Conservation (phyloP, 2,329 filamentous ascomycete genomes). For the Aspergillus aculeatus region DNA sequence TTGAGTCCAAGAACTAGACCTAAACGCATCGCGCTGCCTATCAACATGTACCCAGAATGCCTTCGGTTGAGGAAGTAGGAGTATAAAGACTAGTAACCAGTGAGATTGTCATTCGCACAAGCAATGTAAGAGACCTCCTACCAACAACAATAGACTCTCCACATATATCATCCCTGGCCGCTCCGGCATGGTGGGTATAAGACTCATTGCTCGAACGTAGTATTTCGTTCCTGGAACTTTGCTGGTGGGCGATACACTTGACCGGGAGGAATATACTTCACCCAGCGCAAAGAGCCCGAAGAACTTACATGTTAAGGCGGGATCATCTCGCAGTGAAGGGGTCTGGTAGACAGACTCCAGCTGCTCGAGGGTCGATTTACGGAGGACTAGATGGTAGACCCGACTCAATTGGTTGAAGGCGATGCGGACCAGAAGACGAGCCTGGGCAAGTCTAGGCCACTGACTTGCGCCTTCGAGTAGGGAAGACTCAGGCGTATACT, state of each 20-base stretch:
- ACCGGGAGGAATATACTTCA: conserved; percentile 40
- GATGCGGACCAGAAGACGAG: conserved; percentile 31
- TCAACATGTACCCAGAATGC: conserved; percentile 29
- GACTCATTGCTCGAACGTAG: conserved; percentile 37
- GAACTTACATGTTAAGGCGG: conserved; percentile 40
- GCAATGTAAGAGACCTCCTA: conserved; percentile 13
- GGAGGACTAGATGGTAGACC: conserved; percentile 30
- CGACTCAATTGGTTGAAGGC: conserved; percentile 31
- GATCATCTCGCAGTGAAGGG: conserved; percentile 19
- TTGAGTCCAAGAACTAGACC: conserved; percentile 44
- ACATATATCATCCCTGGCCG: conserved; percentile 43
- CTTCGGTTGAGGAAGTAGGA: conserved; percentile 29
- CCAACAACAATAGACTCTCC: conserved; percentile 39
- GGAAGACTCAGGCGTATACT: conserved; percentile 25
- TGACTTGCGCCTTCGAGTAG: conserved; percentile 16
- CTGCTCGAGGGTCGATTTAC: conserved; percentile 36
- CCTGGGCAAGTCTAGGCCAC: conserved; percentile 30
- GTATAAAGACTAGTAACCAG: conserved; percentile 18
- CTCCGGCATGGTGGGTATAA: conserved; percentile 41
- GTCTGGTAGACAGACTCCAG: conserved; percentile 31
- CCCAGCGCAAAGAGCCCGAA: conserved; percentile 45
- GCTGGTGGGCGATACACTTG: conserved; percentile 17
- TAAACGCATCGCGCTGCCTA: conserved; percentile 38
- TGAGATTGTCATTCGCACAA: neutral
- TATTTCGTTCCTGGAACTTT: conserved; percentile 41